Conservation (phyloP, 2,329 filamentous ascomycete genomes). For the Cryphonectria japonica region DNA sequence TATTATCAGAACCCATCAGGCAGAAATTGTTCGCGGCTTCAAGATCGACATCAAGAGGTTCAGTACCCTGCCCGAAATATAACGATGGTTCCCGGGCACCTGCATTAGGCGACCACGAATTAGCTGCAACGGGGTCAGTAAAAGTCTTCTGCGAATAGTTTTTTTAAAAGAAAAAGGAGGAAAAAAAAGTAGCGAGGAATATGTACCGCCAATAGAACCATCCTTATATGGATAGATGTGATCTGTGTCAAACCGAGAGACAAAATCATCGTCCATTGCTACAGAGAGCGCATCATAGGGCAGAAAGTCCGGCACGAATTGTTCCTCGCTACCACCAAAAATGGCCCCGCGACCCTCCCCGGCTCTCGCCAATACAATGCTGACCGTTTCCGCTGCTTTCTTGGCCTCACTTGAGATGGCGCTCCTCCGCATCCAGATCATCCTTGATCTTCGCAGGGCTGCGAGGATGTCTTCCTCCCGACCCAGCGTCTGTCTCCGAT, state of each 20-base stretch:
- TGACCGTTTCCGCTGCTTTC: constrained; percentile 18
- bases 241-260: neutral
- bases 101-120: neutral
- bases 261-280: neutral
- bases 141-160: neutral
- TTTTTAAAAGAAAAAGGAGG: too few relatives aligned
- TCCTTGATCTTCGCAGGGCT: constrained; percentile 20
- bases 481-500: neutral
- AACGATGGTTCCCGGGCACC: neutral
- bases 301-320: neutral
- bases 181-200: neutral
- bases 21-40: neutral
- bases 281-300: neutral
- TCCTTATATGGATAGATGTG: neutral
- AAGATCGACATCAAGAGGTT: neutral
- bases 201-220: neutral
- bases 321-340: neutral
- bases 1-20: neutral
- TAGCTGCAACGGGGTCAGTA: neutral
- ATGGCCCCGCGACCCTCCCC: neutral
- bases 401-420: constrained; percentile 24
- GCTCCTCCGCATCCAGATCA: constrained; percentile 28
- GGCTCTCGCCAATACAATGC: constrained; percentile 11
- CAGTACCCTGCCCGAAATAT: neutral
- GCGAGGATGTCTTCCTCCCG: constrained; percentile 11